Evolutionary conservation across 257 asterid species (phyloP), one percentile per base, ranked within the genome.

Genomic region (Galeopsis tetrahit): DNA sequence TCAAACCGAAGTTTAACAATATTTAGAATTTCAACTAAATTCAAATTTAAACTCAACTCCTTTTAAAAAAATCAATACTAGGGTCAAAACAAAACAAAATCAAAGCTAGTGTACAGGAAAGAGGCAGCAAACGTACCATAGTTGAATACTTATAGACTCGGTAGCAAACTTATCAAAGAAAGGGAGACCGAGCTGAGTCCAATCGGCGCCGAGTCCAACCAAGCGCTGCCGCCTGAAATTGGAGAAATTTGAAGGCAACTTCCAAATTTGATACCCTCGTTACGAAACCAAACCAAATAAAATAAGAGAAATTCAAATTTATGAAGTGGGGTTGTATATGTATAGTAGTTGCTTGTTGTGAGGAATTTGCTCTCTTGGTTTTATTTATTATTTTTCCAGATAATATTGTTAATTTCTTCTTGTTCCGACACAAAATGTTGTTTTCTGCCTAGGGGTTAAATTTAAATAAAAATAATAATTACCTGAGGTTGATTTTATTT

Each of bases 121-220:
- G 65, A 63, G 43, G 66, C 73, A 66, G 74, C 74, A 44, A 77
- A 78, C 86, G 38, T 80, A 90, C 97, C 97, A 90, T 90, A 63
- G 84, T 38, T 71, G 70, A 75, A 77, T 56, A 42, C 75, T 74
- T 72, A 40, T 65, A 44, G 66, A 79, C 71, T 80, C 86, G 87
- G 79, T 82, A 78, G 81, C 82, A 76, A 85, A 80, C 87, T 83
- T 93, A 85, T 85, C 76, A 81, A 71, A 46, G 62, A 66, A 73
- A 53, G 69, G 38, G 52, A 71, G 72, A 69, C 77, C 80, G 51
- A 60, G 48, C 64, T 64, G 84, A 82, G 83, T 80, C 89, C 81
- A 86, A 88, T 86, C 95, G 87, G 85, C 72, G 71, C 76, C 72
- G 71, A 69, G 82, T 68, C 78, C 73, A 79, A 74, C 39, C 73